Percentiles rank a stretch among this genome's conserved stretches.
phyloP scores from a whole-genome alignment of 257 asterid species.

The Fraxinus cuspidata region DNA sequence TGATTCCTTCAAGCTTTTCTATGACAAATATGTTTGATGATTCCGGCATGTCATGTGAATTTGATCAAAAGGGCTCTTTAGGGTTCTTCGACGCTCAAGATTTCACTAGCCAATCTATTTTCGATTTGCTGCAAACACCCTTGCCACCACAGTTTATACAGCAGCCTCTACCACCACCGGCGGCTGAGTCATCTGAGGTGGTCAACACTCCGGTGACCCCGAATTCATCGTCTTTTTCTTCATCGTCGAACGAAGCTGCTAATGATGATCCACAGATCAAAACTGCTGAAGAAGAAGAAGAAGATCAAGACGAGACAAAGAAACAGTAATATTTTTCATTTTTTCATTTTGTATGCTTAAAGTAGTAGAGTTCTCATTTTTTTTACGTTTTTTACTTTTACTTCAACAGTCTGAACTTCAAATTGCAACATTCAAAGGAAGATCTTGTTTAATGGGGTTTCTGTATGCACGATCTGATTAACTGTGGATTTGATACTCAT shows the following conservation, averaged over 20 bases:
- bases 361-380: background rate
- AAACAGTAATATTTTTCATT: conserved; percentile 27
- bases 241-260: conserved; percentile 44
- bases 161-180: conserved; percentile 17
- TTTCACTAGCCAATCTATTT: conserved; percentile 14
- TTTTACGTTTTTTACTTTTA: background rate
- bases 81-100: conserved; percentile 33
- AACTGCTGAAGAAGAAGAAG: conserved; percentile 26
- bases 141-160: background rate
- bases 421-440: background rate
- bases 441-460: background rate
- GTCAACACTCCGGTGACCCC: conserved; percentile 43
- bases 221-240: conserved; percentile 41
- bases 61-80: conserved; percentile 17
- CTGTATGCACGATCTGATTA: conserved; percentile 1
- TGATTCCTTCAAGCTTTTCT: conserved; percentile 34
- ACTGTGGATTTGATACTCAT: background rate
- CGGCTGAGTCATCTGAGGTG: conserved; percentile 29
- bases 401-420: background rate
- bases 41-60: conserved; percentile 10
- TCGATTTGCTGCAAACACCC: conserved; percentile 21
- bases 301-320: conserved; percentile 36
- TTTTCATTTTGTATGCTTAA: background rate
- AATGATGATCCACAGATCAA: conserved; percentile 28
- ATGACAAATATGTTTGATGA: conserved; percentile 21